These are phyloP conservation scores for Angophora floribunda DNA, from an alignment of 345 rosid species.

Conservation along the genomic window DNA sequence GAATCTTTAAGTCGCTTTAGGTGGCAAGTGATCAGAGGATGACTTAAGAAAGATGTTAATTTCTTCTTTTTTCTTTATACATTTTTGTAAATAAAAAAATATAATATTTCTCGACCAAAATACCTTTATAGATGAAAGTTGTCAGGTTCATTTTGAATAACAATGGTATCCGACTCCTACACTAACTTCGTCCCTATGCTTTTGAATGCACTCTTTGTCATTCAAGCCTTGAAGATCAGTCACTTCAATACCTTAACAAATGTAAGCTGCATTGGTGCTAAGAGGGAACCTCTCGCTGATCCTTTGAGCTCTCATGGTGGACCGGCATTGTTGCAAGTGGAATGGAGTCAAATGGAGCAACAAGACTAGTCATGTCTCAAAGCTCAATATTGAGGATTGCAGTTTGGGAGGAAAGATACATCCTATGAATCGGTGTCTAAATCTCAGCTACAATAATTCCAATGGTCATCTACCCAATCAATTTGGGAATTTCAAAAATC, in stretches of 20 bases:
- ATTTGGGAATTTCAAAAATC: background rate
- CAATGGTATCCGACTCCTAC: background rate
- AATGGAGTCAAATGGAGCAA: background rate
- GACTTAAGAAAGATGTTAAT: background rate
- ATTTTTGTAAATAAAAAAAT: background rate
- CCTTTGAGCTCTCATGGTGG: background rate
- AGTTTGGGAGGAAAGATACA: background rate
- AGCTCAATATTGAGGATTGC: background rate
- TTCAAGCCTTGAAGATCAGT: background rate
- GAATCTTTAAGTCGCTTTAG: background rate
- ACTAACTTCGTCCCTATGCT: background rate
- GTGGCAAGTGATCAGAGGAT: background rate
- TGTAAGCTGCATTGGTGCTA: background rate
- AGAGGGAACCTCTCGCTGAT: background rate
- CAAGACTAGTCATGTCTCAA: background rate
- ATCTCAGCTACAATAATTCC: background rate
- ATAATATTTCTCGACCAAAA: background rate
- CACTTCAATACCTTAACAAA: background rate
- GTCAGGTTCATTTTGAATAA: background rate
- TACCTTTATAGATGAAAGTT: background rate
- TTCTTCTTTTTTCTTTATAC: background rate
- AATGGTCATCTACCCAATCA: constrained; percentile 1
- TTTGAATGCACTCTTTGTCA: background rate
- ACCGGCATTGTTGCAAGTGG: background rate
- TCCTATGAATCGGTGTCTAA: background rate